These are phyloP conservation scores for Spirogloea muscicola DNA, from an alignment of 139 green algal genomes.

Conservation along the genomic window DNA sequence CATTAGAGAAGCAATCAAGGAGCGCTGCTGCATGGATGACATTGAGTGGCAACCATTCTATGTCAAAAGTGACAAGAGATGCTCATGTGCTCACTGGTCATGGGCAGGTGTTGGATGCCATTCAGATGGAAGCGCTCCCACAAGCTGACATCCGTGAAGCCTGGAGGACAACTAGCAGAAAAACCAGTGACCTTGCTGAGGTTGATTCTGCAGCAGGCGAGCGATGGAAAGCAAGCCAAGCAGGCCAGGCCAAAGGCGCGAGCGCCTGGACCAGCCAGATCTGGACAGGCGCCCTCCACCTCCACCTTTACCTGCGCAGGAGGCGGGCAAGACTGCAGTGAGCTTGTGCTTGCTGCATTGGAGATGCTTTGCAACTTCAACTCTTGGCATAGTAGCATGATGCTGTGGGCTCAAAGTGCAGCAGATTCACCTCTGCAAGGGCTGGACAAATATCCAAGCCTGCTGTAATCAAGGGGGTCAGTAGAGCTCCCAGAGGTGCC, in stretches of 20 bases:
- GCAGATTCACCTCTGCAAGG: not conserved
- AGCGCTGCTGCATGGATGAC: too few species aligned
- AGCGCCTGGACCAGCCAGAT: not conserved
- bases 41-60: too few species aligned
- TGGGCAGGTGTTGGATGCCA: conserved; percentile 6
- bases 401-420: too few species aligned
- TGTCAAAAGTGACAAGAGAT: too few species aligned
- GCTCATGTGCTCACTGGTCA: too few species aligned
- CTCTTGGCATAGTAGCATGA: too few species aligned
- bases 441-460: conserved; percentile 10
- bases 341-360: too few species aligned
- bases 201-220: not conserved
- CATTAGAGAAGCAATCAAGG: too few species aligned
- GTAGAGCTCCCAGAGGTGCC: conserved; percentile 3
- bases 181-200: conserved; percentile 15
- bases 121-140: conserved; percentile 37
- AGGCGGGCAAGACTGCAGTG: too few species aligned
- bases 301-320: too few species aligned
- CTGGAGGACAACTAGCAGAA: not conserved
- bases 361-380: too few species aligned
- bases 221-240: conserved; percentile 9
- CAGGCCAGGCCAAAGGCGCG: conserved; percentile 3
- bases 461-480: not conserved
- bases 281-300: conserved; percentile 13
- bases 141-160: conserved; percentile 16